Base-by-base conservation (phyloP, 441 rosid species). In the Erysimum pusillum region DNA sequence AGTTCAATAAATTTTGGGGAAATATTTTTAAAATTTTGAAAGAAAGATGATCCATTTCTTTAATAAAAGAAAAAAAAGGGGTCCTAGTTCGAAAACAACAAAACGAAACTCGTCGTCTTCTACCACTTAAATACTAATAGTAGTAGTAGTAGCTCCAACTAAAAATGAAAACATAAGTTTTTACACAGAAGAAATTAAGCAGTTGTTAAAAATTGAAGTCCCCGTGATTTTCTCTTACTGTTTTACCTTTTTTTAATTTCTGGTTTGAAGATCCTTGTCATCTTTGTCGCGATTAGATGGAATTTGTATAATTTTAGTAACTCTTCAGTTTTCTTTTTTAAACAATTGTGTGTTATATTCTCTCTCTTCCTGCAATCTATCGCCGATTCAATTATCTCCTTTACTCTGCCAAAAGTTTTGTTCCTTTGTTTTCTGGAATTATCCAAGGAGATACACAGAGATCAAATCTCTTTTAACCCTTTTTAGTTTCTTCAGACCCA, bases 61-160 rank as follows among this genome's bases (percentile, higher is more conserved):
- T 4, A 4, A 32, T 0, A 9, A 38, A 8, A 38, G 3, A 10
- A 10, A 39, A 0, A 63, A 41, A 35, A 6, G 0, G 48, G 78
- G 73, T 3, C 81, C 74, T 44, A 71, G 31, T 12, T 52, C 38
- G 75, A 68, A 73, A 67, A 61, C 54, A 73, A 78, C 75, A 46
- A 78, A 67, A 73, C 75, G 48, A 35, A 73, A 78, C 54, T 67
- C 22, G 71, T 67, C 78, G 74, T 78, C 70, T 73, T 78, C 78
- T 78, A 54, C 74, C 63, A 73, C 74, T 73, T 53, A 53, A 67
- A 78, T 73, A 65, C 20, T 22, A 22, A 22, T 22, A 22, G n/a
- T n/a, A n/a, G n/a, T 22, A 22, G 25, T 15, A 63, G 53, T 73
- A 73, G 70, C 78, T 73, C 70, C 65, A 73, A 78, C 81, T 9